A percentile compares a stretch with the other conserved stretches of the same genome.
phyloP scores from a whole-genome alignment of 1,284 basidiomycete species.

The Leccinum insigne region DNA sequence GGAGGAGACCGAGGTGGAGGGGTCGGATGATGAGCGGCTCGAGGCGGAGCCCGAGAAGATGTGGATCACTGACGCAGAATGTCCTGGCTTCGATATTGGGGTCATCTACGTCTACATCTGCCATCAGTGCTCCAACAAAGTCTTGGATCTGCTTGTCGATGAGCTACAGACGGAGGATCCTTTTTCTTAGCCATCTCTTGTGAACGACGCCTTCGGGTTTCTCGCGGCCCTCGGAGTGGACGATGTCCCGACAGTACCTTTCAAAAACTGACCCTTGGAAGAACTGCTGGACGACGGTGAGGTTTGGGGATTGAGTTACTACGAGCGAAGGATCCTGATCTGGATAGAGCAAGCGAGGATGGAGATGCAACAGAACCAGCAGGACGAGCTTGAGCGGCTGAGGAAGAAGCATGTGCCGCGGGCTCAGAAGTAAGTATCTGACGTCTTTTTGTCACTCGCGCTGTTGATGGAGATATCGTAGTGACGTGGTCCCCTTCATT shows the following conservation, averaged over 20 bases:
- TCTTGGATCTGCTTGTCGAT: neutral
- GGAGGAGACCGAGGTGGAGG: conserved; percentile 12
- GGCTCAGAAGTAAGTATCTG: conserved; percentile 21
- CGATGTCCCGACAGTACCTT: conserved; percentile 35
- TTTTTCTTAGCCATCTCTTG: conserved; percentile 9
- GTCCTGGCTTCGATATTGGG: neutral
- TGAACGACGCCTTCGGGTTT: conserved; percentile 31
- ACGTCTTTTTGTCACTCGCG: too few relatives aligned
- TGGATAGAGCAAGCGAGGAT: conserved; percentile 24
- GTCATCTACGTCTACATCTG: neutral
- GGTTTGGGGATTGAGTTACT: conserved; percentile 45
- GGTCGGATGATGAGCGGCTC: conserved; percentile 11
- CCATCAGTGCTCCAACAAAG: neutral
- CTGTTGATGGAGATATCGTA: too few relatives aligned
- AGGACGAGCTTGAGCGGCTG: conserved; percentile 39
- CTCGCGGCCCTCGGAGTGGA: conserved; percentile 35
- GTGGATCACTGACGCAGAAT: conserved; percentile 29
- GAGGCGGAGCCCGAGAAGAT: conserved; percentile 28
- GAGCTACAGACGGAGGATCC: neutral
- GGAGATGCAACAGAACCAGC: conserved; percentile 33
- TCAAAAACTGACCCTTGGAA: conserved; percentile 36
- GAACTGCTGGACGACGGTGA: conserved; percentile 35
- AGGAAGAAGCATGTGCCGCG: conserved; percentile 33
- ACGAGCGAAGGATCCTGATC: conserved; percentile 36
- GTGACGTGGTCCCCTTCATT: too few relatives aligned